Conservation (phyloP, 148 eudicot species). For the Pouteria glomerata region DNA sequence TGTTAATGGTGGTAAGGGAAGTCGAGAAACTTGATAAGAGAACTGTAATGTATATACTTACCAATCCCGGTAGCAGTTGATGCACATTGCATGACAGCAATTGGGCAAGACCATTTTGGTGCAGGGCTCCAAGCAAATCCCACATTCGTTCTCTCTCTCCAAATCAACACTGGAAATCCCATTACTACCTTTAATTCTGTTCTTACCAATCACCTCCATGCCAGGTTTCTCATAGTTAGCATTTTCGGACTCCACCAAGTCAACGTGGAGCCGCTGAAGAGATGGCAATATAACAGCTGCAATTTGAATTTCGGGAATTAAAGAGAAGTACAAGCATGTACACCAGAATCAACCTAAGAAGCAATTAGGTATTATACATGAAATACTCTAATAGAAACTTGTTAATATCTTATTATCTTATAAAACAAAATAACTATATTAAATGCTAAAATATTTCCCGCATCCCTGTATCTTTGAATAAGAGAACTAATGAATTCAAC, state of each 20-base stretch:
- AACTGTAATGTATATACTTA: conserved; percentile 12
- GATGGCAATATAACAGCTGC: conserved; percentile 82
- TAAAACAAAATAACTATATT: too few species aligned
- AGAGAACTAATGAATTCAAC: too few species aligned
- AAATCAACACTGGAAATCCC: conserved; percentile 27
- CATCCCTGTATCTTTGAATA: too few species aligned
- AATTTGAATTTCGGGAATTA: background rate
- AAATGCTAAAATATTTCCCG: too few species aligned
- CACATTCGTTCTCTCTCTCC: conserved; percentile 86
- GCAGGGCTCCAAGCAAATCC: conserved; percentile 70
- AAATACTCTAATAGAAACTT: too few species aligned
- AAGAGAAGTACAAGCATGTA: background rate
- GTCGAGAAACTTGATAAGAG: background rate
- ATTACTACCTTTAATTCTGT: conserved; percentile 23
- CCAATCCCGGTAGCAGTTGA: conserved; percentile 79
- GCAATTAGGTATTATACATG: too few species aligned
- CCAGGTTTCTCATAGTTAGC: conserved; percentile 16
- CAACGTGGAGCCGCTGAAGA: conserved; percentile 53
- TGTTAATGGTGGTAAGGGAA: background rate
- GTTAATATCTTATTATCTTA: too few species aligned
- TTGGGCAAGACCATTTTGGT: conserved; percentile 77
- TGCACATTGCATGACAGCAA: conserved; percentile 88
- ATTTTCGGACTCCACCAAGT: conserved; percentile 41
- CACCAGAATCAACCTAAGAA: too few species aligned
- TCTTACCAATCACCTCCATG: conserved; percentile 19